Evolutionary conservation across 2,329 filamentous ascomycete genomes (phyloP).

Genomic region (Tolypocladium endophyticum): DNA sequence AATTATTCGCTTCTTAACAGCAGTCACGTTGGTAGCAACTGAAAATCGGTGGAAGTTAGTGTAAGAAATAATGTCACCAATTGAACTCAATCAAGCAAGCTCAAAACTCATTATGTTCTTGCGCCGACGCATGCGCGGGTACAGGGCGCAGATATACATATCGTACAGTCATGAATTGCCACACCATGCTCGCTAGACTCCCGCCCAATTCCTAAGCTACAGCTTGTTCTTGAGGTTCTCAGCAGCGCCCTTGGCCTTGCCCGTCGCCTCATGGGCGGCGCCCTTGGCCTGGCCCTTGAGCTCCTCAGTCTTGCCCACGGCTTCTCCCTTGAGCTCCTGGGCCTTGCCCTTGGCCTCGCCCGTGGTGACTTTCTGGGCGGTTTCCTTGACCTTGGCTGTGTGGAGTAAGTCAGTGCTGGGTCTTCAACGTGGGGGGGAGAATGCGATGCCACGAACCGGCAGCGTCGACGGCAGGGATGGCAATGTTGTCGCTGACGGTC

Average conservation of each 20-base stretch:
- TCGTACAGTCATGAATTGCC: background rate
- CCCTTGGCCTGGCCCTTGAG: conserved; percentile 26
- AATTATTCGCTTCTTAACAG: background rate
- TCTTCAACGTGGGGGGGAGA: background rate
- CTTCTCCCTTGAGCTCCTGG: conserved; percentile 19
- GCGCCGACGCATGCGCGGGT: background rate
- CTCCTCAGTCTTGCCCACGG: conserved; percentile 21
- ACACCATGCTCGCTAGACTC: background rate
- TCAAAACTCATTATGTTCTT: background rate
- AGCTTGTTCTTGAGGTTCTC: conserved; percentile 21
- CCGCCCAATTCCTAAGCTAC: background rate
- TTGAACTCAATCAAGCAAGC: background rate
- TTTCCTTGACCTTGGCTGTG: conserved; percentile 38
- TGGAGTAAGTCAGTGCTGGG: background rate
- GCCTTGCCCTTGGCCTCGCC: conserved; percentile 22
- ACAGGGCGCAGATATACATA: background rate
- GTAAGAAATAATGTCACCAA: background rate
- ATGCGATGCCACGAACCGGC: conserved; percentile 32
- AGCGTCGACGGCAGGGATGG: conserved; percentile 50
- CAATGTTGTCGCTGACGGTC: conserved; percentile 48
- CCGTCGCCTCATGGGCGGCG: conserved; percentile 26
- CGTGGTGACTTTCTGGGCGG: conserved; percentile 24
- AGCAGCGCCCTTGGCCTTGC: conserved; percentile 31
- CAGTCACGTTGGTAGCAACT: background rate
- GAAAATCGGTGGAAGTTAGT: background rate